Base-by-base conservation (phyloP, 139 green algal genomes). In the Picochlorum sp. region DNA sequence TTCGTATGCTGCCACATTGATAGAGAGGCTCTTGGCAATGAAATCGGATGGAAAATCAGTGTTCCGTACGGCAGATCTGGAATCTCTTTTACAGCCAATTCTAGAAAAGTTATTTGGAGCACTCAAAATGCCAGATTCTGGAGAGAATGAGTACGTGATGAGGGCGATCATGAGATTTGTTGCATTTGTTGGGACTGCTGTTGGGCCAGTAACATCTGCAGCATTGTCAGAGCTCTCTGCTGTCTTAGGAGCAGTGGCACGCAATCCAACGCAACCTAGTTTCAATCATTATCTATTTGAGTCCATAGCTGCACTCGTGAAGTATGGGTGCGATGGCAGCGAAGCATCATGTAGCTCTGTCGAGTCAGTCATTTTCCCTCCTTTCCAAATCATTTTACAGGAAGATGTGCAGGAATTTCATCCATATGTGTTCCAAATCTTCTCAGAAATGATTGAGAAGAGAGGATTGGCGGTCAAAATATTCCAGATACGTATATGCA, bases 251-350 rank as follows among this genome's bases (percentile, higher is more conserved):
- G 78, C 82, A 34, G 85, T 96, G 52, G 94, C 85, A 79, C 81
- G 89, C 62, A 99, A 99, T 77, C 94, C 94, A 30, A 86, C 72
- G 21, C 86, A 95, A 54, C 90, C 94, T 3, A 86, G 78, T 32
- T 99, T 98, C 89, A 96, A 93, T 75, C 94, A 99, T 80, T 98
- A 92, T 72, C 77, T 98, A 24, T 99, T 99, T 67, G 94, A 99
- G 75, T 72, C 74, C 3, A 81, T 98, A 11, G 90, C 94, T 1
- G 91, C 88, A 3, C 79, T 98, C 26, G 85, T 98, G 32, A 68
- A 68, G 56, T 68, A 62, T 30, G 69, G 63, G 4, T 68, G 37
- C 49, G 78, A 60, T 64, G 68, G 30, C 32, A 57, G 54, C 24
- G 32, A 63, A 11, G 38, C 23, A 2, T 55, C 38, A 5, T 69